Percentiles rank a stretch among this genome's conserved stretches.
Evolutionary conservation across 768 basidiomycete genomes (phyloP).

Genomic region (Kwoniella dejecticola): DNA sequence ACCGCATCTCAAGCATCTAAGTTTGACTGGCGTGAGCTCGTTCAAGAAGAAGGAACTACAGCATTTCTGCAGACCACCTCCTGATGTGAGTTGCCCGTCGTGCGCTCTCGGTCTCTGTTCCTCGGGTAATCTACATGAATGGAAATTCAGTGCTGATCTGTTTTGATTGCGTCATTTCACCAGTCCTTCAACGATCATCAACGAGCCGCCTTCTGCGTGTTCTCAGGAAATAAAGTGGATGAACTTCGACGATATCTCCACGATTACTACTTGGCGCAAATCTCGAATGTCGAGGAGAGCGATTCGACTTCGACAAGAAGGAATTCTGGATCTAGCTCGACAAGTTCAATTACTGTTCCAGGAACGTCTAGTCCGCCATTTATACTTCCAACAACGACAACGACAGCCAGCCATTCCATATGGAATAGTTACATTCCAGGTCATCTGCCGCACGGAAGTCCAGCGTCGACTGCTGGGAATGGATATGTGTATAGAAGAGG

Average conservation of each 20-base stretch:
- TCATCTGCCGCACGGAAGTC: not conserved
- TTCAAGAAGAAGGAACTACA: conserved; percentile 85
- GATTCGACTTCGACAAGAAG: conserved; percentile 34
- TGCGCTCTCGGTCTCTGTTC: too few species aligned
- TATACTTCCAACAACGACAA: not conserved
- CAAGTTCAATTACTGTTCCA: conserved; percentile 32
- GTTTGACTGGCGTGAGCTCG: conserved; percentile 92
- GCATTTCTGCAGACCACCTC: conserved; percentile 83
- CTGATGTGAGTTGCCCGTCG: conserved; percentile 69
- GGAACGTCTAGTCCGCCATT: conserved; percentile 16
- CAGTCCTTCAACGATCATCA: conserved; percentile 88
- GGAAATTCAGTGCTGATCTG: not conserved
- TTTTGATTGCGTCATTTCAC: not conserved
- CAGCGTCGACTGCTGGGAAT: not conserved
- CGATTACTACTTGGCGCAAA: conserved; percentile 24
- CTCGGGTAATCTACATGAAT: too few species aligned
- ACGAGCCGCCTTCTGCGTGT: conserved; percentile 89
- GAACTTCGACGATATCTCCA: conserved; percentile 75
- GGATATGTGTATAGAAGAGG: conserved; percentile 14
- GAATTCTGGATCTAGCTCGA: conserved; percentile 32
- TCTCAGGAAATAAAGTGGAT: conserved; percentile 85
- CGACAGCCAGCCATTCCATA: too few species aligned
- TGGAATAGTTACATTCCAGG: not conserved
- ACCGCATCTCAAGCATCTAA: conserved; percentile 89
- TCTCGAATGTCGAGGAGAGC: conserved; percentile 7